Conservation (phyloP, 2,329 filamentous ascomycete genomes). For the Paracamarosporium sp. region DNA sequence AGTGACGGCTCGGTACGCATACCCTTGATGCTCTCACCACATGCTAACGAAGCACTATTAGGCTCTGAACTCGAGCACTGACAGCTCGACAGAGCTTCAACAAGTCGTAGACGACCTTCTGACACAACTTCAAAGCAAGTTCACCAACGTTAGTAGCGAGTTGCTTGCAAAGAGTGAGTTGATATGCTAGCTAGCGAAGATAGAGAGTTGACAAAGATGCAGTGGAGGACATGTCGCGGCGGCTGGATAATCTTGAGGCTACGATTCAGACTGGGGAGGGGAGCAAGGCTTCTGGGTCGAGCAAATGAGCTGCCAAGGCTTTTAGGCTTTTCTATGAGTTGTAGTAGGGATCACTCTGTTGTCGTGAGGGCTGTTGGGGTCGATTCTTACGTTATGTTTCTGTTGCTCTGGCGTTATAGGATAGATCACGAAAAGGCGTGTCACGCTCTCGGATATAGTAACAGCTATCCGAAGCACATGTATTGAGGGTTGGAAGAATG, state of each 20-base stretch:
- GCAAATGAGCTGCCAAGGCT: conserved; percentile 22
- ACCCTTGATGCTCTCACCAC: neutral
- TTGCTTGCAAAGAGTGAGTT: conserved; percentile 84
- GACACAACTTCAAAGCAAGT: conserved; percentile 84
- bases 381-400: too few species aligned
- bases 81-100: conserved; percentile 66
- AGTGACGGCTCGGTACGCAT: conserved; percentile 29
- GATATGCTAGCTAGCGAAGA: conserved; percentile 1
- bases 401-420: too few species aligned
- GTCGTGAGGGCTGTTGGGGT: too few species aligned
- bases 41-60: neutral
- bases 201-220: neutral
- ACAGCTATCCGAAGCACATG: too few species aligned
- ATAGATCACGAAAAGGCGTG: too few species aligned
- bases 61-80: conserved; percentile 29
- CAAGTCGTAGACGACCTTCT: conserved; percentile 86
- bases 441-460: too few species aligned
- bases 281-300: conserved; percentile 31
- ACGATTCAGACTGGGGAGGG: conserved; percentile 67
- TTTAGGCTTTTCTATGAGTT: neutral
- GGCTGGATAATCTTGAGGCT: conserved; percentile 82
- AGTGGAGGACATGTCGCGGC: conserved; percentile 95
- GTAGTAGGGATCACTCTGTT: neutral
- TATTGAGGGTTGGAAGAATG: too few species aligned
- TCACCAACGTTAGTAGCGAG: conserved; percentile 82